These are phyloP conservation scores for Elongisporangium undulatum DNA, from an alignment of 352 stramenopile genomes.

Conservation along the genomic window DNA sequence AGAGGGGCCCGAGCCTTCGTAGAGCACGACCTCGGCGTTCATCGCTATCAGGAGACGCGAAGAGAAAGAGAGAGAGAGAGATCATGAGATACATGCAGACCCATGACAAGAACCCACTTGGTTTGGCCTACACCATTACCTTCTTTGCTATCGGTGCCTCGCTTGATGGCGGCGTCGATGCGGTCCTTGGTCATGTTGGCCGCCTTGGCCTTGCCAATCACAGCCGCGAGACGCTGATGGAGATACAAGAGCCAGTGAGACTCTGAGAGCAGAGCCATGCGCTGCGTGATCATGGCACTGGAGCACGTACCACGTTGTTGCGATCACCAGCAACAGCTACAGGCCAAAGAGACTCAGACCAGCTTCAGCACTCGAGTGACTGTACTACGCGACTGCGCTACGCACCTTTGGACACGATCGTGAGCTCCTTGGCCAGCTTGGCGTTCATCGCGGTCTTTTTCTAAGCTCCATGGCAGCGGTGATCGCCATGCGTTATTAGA, in stretches of 20 bases:
- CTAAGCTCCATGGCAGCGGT: constrained; percentile 13
- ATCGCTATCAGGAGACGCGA: constrained; percentile 25
- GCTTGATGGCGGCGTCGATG: constrained; percentile 82
- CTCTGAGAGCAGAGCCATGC: no score
- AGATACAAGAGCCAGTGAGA: constrained; percentile 1
- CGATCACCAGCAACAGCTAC: constrained; percentile 49
- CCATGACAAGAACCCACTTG: not conserved
- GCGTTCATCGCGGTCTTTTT: constrained; percentile 76
- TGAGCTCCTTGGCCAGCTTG: constrained; percentile 69
- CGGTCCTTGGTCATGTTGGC: constrained; percentile 82
- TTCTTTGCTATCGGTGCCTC: constrained; percentile 77
- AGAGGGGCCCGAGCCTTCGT: constrained; percentile 66
- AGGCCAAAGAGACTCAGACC: constrained; percentile 2
- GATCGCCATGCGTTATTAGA: not conserved
- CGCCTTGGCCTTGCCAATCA: constrained; percentile 71
- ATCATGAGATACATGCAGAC: no score
- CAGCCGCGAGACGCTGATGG: constrained; percentile 38
- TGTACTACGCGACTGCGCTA: not conserved
- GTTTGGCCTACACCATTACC: constrained; percentile 10
- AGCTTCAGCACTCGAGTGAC: not conserved
- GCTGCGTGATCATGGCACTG: constrained; percentile 6
- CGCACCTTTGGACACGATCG: constrained; percentile 70
- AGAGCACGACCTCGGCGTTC: constrained; percentile 74
- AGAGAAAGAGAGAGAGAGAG: not conserved
- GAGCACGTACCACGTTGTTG: constrained; percentile 58